Evolutionary conservation across 2,329 filamentous ascomycete species (phyloP), one percentile per base, ranked within the genome.

Genomic region (Aschersonia sp.): DNA sequence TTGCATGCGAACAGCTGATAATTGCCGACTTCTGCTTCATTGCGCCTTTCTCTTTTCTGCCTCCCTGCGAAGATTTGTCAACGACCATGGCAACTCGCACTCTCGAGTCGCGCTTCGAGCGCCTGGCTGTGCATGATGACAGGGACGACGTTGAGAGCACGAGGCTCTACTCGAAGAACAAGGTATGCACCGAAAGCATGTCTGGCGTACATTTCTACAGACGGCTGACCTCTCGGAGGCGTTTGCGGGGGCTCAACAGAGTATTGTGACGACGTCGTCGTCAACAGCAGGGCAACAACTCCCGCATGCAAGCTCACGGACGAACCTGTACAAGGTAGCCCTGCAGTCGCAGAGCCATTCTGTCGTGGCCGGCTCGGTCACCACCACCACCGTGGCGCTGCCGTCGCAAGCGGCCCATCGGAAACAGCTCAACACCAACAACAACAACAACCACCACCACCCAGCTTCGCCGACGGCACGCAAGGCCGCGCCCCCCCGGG

Each of bases 51-150:
- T 22, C 22, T 22, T 22, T 22, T 22, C 22, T 4, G 33, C 12
- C 33, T 9, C 8, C 8, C 33, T 8, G 12, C 33, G 8, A 12
- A 37, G 33, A 37, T 37, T 4, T 12, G 33, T 37, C 12, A 12
- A 37, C 8, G 33, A 37, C 12, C 33, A 81, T 90, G 85, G 79
- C 89, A 54, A 78, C 85, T 50, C 79, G 85, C 56, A 80, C 79
- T 46, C 73, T 97, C 44, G 90, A 96, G 69, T 73, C 85, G 67
- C 85, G 86, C 58, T 87, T 97, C 60, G 88, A 95, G 79, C 83
- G 82, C 65, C 78, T 96, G 68, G 83, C 85, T 22, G 86, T 96
- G 52, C 83, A 85, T 57, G 89, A 96, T 60, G 89, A 95, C 67
- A 94, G 90, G 60, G 83, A 87, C 50, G 66, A 70, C 33, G 68